Percentiles rank a stretch among this genome's conserved stretches.
Conservation (phyloP, 2,329 filamentous ascomycete genomes). For the Hypoxylon sp. region DNA sequence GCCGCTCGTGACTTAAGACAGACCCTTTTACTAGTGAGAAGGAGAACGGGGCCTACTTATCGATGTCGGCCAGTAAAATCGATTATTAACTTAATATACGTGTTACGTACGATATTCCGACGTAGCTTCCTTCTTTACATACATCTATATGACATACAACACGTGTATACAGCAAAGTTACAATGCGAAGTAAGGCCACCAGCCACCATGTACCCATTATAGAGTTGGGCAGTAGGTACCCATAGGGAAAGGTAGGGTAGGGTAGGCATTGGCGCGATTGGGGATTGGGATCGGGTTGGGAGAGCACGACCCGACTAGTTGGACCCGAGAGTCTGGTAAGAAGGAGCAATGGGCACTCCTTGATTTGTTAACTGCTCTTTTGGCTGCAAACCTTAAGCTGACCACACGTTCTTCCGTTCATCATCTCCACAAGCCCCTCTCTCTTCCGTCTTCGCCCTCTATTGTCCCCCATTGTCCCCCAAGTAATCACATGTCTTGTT, state of each 20-base stretch:
- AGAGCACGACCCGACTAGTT: slow-evolving; percentile 31
- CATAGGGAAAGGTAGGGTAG: slow-evolving; percentile 26
- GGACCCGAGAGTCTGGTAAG: slow-evolving; percentile 42
- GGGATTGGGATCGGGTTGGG: slow-evolving; percentile 26
- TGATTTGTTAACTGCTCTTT: slow-evolving; percentile 46
- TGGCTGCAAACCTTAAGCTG: slow-evolving; percentile 46
- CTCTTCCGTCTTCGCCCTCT: slow-evolving; percentile 8
- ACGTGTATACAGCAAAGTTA: slow-evolving; percentile 15
- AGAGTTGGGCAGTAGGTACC: slow-evolving; percentile 32
- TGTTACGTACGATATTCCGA: slow-evolving; percentile 21
- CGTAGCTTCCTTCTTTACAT: neutral
- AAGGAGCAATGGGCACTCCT: slow-evolving; percentile 38
- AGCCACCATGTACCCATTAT: slow-evolving; percentile 15
- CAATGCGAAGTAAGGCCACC: slow-evolving; percentile 17
- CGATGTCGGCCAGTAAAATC: slow-evolving; percentile 24
- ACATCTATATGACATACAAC: too few species aligned
- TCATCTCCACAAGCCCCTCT: slow-evolving; percentile 28
- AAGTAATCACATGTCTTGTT: slow-evolving; percentile 2
- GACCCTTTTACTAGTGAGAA: slow-evolving; percentile 11
- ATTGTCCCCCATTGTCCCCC: too few species aligned
- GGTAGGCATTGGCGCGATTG: slow-evolving; percentile 28
- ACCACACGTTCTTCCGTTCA: slow-evolving; percentile 34
- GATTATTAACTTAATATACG: slow-evolving; percentile 14
- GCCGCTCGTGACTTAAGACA: slow-evolving; percentile 22
- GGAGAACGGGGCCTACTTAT: slow-evolving; percentile 28